These are phyloP conservation scores for Pythium brassicae DNA, from an alignment of 352 stramenopile genomes.

Conservation along the genomic window DNA sequence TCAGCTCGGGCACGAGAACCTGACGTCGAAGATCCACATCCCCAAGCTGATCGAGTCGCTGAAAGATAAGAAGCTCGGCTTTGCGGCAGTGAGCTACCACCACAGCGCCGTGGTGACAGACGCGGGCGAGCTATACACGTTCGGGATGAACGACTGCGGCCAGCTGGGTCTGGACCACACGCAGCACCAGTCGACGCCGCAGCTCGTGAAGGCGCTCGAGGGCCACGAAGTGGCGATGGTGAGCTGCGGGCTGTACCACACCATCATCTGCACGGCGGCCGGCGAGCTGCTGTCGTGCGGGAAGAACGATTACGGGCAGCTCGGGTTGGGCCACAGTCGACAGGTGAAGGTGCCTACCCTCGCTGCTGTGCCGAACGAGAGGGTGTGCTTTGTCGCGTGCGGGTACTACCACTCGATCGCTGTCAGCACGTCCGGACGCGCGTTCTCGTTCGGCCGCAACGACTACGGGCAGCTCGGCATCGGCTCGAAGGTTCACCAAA, in stretches of 20 bases:
- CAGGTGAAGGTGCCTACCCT: slow-evolving; percentile 68
- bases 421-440: slow-evolving; percentile 57
- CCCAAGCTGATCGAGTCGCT: slow-evolving; percentile 83
- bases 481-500: slow-evolving; percentile 83
- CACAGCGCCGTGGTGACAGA: slow-evolving; percentile 79
- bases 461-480: slow-evolving; percentile 87
- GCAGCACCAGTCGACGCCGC: slow-evolving; percentile 64
- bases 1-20: slow-evolving; percentile 81
- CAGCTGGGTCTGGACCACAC: slow-evolving; percentile 82
- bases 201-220: slow-evolving; percentile 74
- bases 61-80: slow-evolving; percentile 80
- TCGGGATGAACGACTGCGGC: slow-evolving; percentile 88
- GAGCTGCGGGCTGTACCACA: slow-evolving; percentile 82
- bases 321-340: slow-evolving; percentile 73
- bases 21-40: slow-evolving; percentile 79
- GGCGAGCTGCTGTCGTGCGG: slow-evolving; percentile 76
- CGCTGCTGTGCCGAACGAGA: slow-evolving; percentile 60
- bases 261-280: slow-evolving; percentile 59
- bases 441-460: slow-evolving; percentile 82
- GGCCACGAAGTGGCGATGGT: slow-evolving; percentile 74
- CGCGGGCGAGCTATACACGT: slow-evolving; percentile 76
- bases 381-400: slow-evolving; percentile 77
- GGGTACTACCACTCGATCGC: slow-evolving; percentile 84
- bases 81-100: slow-evolving; percentile 82
- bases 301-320: slow-evolving; percentile 87